Evolutionary conservation across 1,284 basidiomycete genomes (phyloP), one percentile per base, ranked within the genome.

Genomic region (Fomitiporia mediterranea): DNA sequence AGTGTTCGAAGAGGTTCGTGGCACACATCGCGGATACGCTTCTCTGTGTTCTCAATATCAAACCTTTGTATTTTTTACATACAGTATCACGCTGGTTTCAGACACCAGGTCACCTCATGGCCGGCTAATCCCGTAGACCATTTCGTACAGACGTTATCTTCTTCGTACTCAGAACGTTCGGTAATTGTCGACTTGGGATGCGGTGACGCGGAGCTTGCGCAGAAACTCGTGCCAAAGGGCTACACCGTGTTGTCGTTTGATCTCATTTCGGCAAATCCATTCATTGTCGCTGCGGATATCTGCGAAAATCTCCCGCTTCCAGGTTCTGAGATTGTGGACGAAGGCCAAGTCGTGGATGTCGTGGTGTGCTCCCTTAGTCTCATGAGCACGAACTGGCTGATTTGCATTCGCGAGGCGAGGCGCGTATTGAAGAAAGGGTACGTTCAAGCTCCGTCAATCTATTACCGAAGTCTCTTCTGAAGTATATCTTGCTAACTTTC

Each of bases 301-400:
- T 91, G 87, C 63, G 72, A 74, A 55, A 81, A 72, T 60, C 74
- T 91, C 40, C 92, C 92, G 7, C 69, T 95, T 4, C 91, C 93
- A 3, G 93, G 93, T n/a, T 83, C 83, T 7, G 85, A 89, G 59
- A 77, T 72, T n/a, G 64, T 61, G 21, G 71, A 72, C 6, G 67
- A 71, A 32, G 75, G 79, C n/a, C 82, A 91, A 61, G 70, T 97
- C 4, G 91, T 91, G 2, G 96, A 99, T 67, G 86, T 91, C 4
- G 94, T 86, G 1, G 87, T 99, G 27, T 99, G 94, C 68, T 93
- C 94, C 40, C 76, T 99, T 59, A 96, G 93, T 65, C 75, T 99
- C 59, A 99, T 99, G 97, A 91, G 93, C 35, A 92, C 87, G 8
- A 98, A 99, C 69, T 99, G 97, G 97, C 81, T 93, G 13, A 81